phyloP scores from a whole-genome alignment of 2,329 filamentous ascomycete genomes.

The Xylariaceae sp. region DNA sequence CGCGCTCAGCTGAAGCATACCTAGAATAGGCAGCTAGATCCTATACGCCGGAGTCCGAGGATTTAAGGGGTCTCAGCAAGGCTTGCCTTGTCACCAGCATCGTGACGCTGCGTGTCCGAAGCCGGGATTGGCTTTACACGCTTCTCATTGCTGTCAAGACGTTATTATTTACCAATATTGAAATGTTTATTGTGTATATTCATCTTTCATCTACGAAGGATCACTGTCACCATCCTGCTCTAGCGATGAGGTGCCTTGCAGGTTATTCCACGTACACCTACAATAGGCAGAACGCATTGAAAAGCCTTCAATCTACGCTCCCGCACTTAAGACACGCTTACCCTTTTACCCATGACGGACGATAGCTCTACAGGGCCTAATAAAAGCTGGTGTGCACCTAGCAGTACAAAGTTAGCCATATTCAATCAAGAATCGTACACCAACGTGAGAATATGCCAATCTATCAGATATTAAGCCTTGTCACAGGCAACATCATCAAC shows the following conservation, averaged over 20 bases:
- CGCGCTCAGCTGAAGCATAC: constrained; percentile 14
- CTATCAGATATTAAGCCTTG: constrained; percentile 50
- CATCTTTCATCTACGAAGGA: background rate
- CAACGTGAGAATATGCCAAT: constrained; percentile 1
- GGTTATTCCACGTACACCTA: background rate
- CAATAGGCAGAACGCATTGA: background rate
- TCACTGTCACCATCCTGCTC: background rate
- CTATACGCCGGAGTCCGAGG: background rate
- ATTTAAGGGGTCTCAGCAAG: too few relatives aligned
- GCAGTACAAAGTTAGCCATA: constrained; percentile 7
- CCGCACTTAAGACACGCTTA: background rate
- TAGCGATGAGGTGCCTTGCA: background rate
- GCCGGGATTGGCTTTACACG: too few relatives aligned
- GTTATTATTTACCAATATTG: too few relatives aligned
- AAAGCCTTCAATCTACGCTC: background rate
- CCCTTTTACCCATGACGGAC: background rate
- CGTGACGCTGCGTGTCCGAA: too few relatives aligned
- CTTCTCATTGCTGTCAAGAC: too few relatives aligned
- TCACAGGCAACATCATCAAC: constrained; percentile 80
- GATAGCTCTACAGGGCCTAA: background rate
- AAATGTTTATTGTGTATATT: background rate
- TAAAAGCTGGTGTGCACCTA: background rate
- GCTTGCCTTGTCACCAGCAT: background rate
- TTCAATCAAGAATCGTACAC: constrained; percentile 29
- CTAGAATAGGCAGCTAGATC: too few relatives aligned